Conservation (phyloP, 305 asterid species). For the Rubia peregrina region DNA sequence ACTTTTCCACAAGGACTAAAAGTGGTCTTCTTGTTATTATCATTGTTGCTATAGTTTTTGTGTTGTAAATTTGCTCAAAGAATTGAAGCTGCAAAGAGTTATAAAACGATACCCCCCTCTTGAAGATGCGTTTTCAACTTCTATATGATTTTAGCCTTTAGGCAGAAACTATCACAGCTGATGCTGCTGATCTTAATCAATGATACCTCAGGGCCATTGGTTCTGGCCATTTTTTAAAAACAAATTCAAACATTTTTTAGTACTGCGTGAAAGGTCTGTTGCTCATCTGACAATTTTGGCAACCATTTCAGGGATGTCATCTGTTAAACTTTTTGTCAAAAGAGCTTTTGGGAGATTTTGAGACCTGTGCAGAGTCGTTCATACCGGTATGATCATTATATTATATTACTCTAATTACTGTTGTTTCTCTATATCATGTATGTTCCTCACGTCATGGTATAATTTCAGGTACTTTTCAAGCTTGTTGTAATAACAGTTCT, state of each 20-base stretch:
- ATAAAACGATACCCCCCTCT: too few relatives aligned
- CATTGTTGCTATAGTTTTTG: too few relatives aligned
- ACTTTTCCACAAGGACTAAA: too few relatives aligned
- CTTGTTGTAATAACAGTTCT: conserved; percentile 99
- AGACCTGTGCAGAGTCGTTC: conserved; percentile 91
- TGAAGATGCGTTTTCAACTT: too few relatives aligned
- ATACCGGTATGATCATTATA: conserved; percentile 73
- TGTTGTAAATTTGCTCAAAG: too few relatives aligned
- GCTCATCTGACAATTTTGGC: conserved; percentile 13
- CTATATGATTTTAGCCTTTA: too few relatives aligned
- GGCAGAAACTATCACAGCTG: not conserved
- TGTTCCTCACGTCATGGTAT: conserved; percentile 35
- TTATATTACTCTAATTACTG: conserved; percentile 14
- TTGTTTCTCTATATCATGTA: conserved; percentile 15
- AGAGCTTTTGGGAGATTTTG: conserved; percentile 97
- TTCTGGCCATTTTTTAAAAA: not conserved
- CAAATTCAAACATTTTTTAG: not conserved
- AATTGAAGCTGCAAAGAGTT: too few relatives aligned
- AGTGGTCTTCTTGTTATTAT: too few relatives aligned
- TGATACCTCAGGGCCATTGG: not conserved
- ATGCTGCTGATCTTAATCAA: too few relatives aligned
- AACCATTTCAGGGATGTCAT: conserved; percentile 69
- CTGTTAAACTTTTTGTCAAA: conserved; percentile 72
- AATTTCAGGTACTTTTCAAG: conserved; percentile 92
- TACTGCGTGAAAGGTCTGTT: conserved; percentile 10